phyloP scores from a whole-genome alignment of 2,329 filamentous ascomycete species.

The Calonectria multiphialidica region DNA sequence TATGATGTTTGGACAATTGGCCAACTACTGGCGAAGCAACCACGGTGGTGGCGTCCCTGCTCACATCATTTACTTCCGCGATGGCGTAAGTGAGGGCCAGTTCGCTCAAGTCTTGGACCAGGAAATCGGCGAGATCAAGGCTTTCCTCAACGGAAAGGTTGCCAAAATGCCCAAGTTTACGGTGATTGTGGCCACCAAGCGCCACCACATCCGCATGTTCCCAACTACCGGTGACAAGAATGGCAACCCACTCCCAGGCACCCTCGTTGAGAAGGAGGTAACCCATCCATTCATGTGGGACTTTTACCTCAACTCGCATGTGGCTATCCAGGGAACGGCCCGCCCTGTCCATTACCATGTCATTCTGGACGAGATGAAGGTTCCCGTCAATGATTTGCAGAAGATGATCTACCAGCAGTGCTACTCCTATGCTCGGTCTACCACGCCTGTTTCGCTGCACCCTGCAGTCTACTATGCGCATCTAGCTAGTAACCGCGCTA shows the following conservation, averaged over 20 bases:
- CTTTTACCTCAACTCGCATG: slow-evolving; percentile 75
- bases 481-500: slow-evolving; percentile 84
- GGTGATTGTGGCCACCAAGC: slow-evolving; percentile 90
- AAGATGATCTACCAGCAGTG: slow-evolving; percentile 95
- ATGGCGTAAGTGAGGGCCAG: slow-evolving; percentile 91
- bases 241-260: slow-evolving; percentile 86
- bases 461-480: slow-evolving; percentile 98
- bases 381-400: slow-evolving; percentile 78
- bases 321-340: slow-evolving; percentile 92
- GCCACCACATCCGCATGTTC: slow-evolving; percentile 95
- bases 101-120: slow-evolving; percentile 82
- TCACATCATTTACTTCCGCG: slow-evolving; percentile 92
- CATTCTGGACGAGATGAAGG: slow-evolving; percentile 82
- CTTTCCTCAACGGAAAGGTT: slow-evolving; percentile 60
- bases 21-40: slow-evolving; percentile 73
- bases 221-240: slow-evolving; percentile 80
- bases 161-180: slow-evolving; percentile 75
- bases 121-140: slow-evolving; percentile 82
- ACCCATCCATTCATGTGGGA: slow-evolving; percentile 93
- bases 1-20: slow-evolving; percentile 73
- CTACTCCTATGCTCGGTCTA: slow-evolving; percentile 93
- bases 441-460: slow-evolving; percentile 89
- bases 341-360: slow-evolving; percentile 94
- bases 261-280: slow-evolving; percentile 88
- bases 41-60: slow-evolving; percentile 63